Conservation (phyloP, 768 basidiomycete genomes). For the Podaxis rugospora region DNA sequence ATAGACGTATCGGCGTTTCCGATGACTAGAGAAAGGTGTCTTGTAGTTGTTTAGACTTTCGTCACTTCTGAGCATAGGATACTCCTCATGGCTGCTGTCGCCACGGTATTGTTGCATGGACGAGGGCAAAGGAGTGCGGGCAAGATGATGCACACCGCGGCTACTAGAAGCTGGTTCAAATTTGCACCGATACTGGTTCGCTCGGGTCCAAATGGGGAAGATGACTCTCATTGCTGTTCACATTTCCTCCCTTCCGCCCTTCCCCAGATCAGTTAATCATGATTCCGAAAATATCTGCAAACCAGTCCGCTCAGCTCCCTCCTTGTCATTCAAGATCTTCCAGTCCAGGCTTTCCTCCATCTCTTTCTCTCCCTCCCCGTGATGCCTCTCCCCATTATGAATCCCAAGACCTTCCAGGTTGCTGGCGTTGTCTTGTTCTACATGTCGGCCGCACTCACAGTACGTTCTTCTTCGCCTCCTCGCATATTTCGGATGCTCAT, state of each 20-base stretch:
- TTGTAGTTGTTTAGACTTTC: background rate
- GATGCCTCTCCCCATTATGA: slow-evolving; percentile 27
- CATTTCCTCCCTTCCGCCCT: background rate
- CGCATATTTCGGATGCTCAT: background rate
- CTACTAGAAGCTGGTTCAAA: too few species aligned
- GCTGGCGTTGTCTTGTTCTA: slow-evolving; percentile 75
- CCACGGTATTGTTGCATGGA: slow-evolving; percentile 1
- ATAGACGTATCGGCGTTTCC: slow-evolving; percentile 3
- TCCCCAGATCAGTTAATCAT: background rate
- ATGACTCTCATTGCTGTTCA: background rate
- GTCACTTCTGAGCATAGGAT: slow-evolving; percentile 5
- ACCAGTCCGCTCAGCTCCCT: slow-evolving; percentile 1
- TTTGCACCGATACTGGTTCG: background rate
- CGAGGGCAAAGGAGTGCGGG: background rate
- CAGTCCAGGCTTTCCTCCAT: background rate
- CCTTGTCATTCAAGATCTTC: background rate
- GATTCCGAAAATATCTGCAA: slow-evolving; percentile 5
- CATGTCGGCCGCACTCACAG: slow-evolving; percentile 71
- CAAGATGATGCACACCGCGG: background rate
- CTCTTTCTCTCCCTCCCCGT: slow-evolving; percentile 2
- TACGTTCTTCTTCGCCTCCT: slow-evolving; percentile 32
- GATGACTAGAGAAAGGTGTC: background rate
- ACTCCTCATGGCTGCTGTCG: slow-evolving; percentile 3
- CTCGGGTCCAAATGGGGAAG: slow-evolving; percentile 8
- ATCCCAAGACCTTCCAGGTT: slow-evolving; percentile 43